A percentile compares a stretch with the other conserved stretches of the same genome.
These are phyloP conservation scores for Cercospora brassicicola DNA, from an alignment of 2,329 filamentous ascomycete genomes.

Conservation along the genomic window DNA sequence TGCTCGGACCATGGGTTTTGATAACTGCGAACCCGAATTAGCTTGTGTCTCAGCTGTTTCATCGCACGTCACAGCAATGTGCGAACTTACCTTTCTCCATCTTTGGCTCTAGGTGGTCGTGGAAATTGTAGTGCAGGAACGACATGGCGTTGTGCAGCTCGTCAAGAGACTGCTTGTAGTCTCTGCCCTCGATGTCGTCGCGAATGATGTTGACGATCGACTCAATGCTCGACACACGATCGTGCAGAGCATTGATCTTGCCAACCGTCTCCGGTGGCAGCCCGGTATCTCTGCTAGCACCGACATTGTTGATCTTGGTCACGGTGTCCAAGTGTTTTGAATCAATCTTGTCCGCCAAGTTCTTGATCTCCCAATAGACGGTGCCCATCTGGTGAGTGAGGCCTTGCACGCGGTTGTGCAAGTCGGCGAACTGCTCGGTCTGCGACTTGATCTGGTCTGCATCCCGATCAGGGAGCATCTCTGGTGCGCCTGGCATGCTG, in stretches of 20 bases:
- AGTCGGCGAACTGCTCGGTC: constrained; percentile 71
- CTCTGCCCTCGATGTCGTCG: constrained; percentile 57
- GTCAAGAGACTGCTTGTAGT: constrained; percentile 57
- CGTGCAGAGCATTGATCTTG: constrained; percentile 25
- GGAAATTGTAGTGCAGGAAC: constrained; percentile 46
- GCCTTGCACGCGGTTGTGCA: constrained; percentile 78
- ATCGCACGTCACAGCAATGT: not conserved
- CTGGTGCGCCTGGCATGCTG: constrained; percentile 47
- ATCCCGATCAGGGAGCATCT: constrained; percentile 41
- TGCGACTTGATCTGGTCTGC: constrained; percentile 45
- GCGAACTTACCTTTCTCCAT: constrained; percentile 7
- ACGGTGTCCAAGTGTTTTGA: constrained; percentile 58
- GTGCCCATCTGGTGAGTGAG: constrained; percentile 67
- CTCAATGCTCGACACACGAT: constrained; percentile 47
- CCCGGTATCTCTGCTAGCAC: constrained; percentile 44
- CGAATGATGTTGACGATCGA: constrained; percentile 52
- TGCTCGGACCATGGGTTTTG: constrained; percentile 51
- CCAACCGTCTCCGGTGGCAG: constrained; percentile 26
- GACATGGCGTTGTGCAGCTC: constrained; percentile 56
- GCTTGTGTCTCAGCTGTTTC: not conserved
- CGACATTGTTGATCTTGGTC: constrained; percentile 51
- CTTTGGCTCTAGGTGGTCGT: constrained; percentile 53
- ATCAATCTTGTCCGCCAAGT: constrained; percentile 55
- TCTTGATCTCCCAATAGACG: constrained; percentile 59
- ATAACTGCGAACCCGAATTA: constrained; percentile 15